Conservation (phyloP, 257 asterid species). For the Coffea canephora region DNA sequence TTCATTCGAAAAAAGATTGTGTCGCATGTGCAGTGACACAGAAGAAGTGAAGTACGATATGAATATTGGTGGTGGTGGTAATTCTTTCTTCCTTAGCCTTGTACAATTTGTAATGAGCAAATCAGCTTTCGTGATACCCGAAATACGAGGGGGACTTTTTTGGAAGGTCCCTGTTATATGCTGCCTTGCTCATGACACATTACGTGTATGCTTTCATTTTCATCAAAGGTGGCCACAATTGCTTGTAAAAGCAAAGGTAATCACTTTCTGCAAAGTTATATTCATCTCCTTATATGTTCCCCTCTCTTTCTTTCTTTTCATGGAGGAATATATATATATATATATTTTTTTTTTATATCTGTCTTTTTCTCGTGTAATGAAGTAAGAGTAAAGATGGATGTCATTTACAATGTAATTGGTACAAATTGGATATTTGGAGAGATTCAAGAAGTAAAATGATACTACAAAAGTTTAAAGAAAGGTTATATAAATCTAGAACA, state of each 20-base stretch:
- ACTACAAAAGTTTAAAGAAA: neutral
- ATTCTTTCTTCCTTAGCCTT: neutral
- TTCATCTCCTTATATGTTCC: slow-evolving; percentile 35
- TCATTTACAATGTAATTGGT: neutral
- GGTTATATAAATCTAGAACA: neutral
- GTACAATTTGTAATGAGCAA: slow-evolving; percentile 21
- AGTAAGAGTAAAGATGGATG: slow-evolving; percentile 7
- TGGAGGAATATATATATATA: slow-evolving; percentile 37
- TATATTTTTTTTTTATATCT: slow-evolving; percentile 37
- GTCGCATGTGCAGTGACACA: neutral
- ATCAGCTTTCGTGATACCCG: slow-evolving; percentile 47
- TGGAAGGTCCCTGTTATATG: slow-evolving; percentile 37
- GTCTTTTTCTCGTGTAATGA: slow-evolving; percentile 39
- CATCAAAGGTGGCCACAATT: slow-evolving; percentile 45
- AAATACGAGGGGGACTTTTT: slow-evolving; percentile 38
- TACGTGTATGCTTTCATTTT: slow-evolving; percentile 37
- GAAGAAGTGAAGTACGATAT: neutral
- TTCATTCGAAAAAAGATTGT: neutral
- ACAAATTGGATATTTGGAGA: neutral
- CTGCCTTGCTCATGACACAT: slow-evolving; percentile 28
- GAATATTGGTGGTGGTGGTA: neutral
- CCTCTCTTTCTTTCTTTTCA: slow-evolving; percentile 19
- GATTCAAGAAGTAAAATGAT: neutral
- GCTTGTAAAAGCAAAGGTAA: slow-evolving; percentile 37
- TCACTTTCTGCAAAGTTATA: slow-evolving; percentile 65